Base-by-base conservation (phyloP, 495 filamentous ascomycete genomes). In the Aspergillus asperescens region DNA sequence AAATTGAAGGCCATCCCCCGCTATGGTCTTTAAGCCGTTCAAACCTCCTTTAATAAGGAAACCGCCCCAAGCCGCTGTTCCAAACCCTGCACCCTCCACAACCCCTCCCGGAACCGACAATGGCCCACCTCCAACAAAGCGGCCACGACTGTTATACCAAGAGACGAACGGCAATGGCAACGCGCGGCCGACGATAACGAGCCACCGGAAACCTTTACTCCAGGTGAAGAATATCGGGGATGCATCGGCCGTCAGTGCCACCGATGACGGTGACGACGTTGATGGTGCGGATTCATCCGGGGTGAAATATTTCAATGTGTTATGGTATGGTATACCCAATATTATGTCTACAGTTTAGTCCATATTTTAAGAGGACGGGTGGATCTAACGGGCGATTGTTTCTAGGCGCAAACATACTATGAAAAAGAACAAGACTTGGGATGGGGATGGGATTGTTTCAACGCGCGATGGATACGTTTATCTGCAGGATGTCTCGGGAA, bases 361-460 rank as follows among this genome's bases (percentile, higher is more conserved):
- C n/a, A n/a, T n/a, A n/a, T n/a, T n/a, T 3, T 16, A 12, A 16
- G 12, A 3, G n/a, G 16, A 15, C 16, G 5, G 4, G 16, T 35
- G 42, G 15, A 29, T 7, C 42, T 45, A 52, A 35, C n/a, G 16
- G 35, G 27, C 34, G 54, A 27, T 43, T 8, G 25, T 9, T n/a
- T 22, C 41, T 55, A 86, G 84, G 85, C 81, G 87, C 16, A 90
- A 87, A 63, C 82, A 80, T 43, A 89, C 84, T 0, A 75, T 70
- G 12, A 92, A 89, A 64, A 92, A 90, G 68, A 81, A 90, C 69
- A 92, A 90, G 63, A 90, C 85, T 13, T 92, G 88, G 84, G 87
- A 90, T 65, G 87, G 88, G n/a, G 87, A 92, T 64, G 87, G 86
- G 3, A 74, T 89, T 6, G 72, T 92, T 9, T 68, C 75, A 3